Percentiles rank a stretch among this genome's conserved stretches.
These are phyloP conservation scores for Rhodomyrtus tomentosa DNA, from an alignment of 345 rosid genomes.

Conservation along the genomic window DNA sequence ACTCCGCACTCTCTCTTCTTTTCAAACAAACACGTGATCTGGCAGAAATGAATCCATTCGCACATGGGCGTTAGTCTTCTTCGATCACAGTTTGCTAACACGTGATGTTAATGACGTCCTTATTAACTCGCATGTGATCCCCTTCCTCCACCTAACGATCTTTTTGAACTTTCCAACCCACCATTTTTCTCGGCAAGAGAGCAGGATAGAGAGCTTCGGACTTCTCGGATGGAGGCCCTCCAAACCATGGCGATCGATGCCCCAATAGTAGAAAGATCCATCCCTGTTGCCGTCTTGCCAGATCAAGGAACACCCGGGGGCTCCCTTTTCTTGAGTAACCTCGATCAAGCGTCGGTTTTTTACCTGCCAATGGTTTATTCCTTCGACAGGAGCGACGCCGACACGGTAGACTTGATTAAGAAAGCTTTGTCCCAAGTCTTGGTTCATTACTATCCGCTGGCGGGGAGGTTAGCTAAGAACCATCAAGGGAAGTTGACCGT, in stretches of 20 bases:
- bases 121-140: background rate
- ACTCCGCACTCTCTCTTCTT: background rate
- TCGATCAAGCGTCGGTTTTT: background rate
- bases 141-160: background rate
- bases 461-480: constrained; percentile 39
- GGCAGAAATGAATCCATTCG: background rate
- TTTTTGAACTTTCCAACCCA: background rate
- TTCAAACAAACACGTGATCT: background rate
- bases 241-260: background rate
- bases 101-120: background rate
- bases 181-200: background rate
- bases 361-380: background rate
- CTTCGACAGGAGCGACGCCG: background rate
- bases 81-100: background rate
- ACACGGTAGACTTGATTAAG: constrained; percentile 20
- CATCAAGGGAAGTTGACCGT: constrained; percentile 18
- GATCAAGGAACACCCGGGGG: background rate
- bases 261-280: background rate
- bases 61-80: background rate
- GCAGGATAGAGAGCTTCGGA: background rate
- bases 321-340: background rate
- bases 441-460: constrained; percentile 48
- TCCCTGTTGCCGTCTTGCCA: background rate
- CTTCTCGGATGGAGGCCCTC: background rate
- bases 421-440: constrained; percentile 38